Evolutionary conservation across 129 eudicot genomes (phyloP).

Genomic region (Arctium minus): DNA sequence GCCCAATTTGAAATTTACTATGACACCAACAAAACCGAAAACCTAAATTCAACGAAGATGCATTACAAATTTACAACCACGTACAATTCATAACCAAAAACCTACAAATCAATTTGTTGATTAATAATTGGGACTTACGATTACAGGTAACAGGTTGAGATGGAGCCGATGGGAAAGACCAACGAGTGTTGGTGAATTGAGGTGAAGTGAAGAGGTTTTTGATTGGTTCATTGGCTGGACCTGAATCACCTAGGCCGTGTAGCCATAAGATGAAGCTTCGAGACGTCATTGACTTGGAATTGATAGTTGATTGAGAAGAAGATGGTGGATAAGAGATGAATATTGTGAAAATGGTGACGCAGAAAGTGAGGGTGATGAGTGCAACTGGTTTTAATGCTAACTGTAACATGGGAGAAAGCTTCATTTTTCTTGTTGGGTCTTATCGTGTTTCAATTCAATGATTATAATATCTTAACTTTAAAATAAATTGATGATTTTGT

Average conservation of each 20-base stretch:
- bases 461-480: too few relatives aligned
- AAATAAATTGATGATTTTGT: too few relatives aligned
- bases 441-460: neutral
- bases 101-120: neutral
- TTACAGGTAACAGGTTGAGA: conserved; percentile 86
- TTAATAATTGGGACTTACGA: conserved; percentile 38
- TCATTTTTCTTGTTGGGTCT: conserved; percentile 21
- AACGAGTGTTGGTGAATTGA: conserved; percentile 55
- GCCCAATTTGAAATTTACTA: neutral
- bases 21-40: neutral
- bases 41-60: neutral
- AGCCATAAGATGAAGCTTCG: conserved; percentile 86
- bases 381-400: conserved; percentile 40
- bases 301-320: conserved; percentile 1
- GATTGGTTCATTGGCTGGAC: conserved; percentile 95
- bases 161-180: conserved; percentile 99
- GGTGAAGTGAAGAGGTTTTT: conserved; percentile 69
- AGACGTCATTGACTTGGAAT: conserved; percentile 46
- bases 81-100: neutral
- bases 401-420: conserved; percentile 8
- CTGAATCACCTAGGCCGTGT: conserved; percentile 94
- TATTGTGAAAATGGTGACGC: conserved; percentile 46
- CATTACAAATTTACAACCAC: neutral
- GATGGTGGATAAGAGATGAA: conserved; percentile 25
- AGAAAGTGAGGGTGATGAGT: conserved; percentile 40